A percentile compares a stretch with the other conserved stretches of the same genome.
Conservation (phyloP, 2,329 filamentous ascomycete species). For the Fusarium sp. region DNA sequence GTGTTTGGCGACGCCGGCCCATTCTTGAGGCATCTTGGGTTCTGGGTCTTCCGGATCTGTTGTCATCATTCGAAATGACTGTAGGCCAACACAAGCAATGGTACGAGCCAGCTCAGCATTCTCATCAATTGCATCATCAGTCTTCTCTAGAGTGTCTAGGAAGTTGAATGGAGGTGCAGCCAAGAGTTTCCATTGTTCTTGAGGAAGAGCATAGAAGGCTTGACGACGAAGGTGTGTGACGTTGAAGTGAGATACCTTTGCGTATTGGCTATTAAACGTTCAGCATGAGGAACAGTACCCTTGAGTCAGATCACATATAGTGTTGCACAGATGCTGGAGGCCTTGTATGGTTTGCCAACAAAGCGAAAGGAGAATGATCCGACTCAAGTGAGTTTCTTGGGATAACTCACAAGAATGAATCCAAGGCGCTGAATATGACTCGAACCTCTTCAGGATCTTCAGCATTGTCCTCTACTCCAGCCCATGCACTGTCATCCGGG, state of each 20-base stretch:
- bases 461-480: conserved; percentile 71
- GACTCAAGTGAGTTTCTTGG: neutral
- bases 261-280: conserved; percentile 74
- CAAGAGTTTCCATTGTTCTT: conserved; percentile 84
- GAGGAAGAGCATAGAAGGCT: conserved; percentile 91
- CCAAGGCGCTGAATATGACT: conserved; percentile 83
- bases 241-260: conserved; percentile 86
- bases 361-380: neutral
- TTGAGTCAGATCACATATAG: too few relatives aligned
- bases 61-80: conserved; percentile 69
- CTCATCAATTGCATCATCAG: conserved; percentile 88
- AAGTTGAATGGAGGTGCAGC: conserved; percentile 84
- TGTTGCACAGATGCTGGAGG: neutral
- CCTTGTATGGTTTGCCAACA: neutral
- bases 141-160: conserved; percentile 78
- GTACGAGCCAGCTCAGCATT: conserved; percentile 86
- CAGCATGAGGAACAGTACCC: conserved; percentile 5
- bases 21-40: conserved; percentile 66
- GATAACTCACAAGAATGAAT: conserved; percentile 73
- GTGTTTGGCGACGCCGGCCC: conserved; percentile 76
- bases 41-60: conserved; percentile 51
- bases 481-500: conserved; percentile 61
- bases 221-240: conserved; percentile 90
- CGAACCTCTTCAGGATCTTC: conserved; percentile 82
- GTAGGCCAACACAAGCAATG: conserved; percentile 77